Evolutionary conservation across 192 early-diverging fungal genomes (phyloP).

Genomic region (Phycomyces nitens): DNA sequence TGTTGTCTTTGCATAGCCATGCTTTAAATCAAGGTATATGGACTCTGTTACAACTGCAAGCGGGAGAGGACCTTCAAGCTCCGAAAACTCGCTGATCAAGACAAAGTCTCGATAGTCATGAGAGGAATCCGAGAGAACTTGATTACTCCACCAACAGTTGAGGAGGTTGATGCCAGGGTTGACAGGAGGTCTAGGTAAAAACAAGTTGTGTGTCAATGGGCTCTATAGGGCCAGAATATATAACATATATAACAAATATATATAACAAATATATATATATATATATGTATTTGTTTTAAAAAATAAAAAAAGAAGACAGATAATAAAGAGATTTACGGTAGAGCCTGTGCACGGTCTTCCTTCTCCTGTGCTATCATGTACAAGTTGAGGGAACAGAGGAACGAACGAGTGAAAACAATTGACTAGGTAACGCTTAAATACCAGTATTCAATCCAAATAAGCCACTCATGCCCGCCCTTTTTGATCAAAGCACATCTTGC

Average conservation of each 20-base stretch:
- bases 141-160: conserved; percentile 29
- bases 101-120: conserved; percentile 44
- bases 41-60: conserved; percentile 37
- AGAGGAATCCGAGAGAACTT: conserved; percentile 10
- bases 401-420: background rate
- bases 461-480: too few relatives aligned
- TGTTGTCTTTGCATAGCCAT: conserved; percentile 3
- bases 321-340: background rate
- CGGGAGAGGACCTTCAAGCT: conserved; percentile 48
- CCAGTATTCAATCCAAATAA: background rate
- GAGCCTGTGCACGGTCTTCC: background rate
- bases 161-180: background rate
- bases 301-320: conserved; percentile 1
- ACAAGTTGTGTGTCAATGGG: too few relatives aligned
- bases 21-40: conserved; percentile 24
- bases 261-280: too few relatives aligned
- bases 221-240: too few relatives aligned
- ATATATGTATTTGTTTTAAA: background rate
- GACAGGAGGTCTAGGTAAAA: background rate
- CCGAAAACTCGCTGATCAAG: conserved; percentile 51
- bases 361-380: background rate
- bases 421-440: background rate
- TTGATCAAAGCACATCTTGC: too few relatives aligned
- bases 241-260: too few relatives aligned
- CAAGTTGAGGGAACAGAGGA: too few relatives aligned